These are phyloP conservation scores for Cenchrus americanus DNA, from an alignment of 176 grass and related monocot genomes.

Conservation along the genomic window DNA sequence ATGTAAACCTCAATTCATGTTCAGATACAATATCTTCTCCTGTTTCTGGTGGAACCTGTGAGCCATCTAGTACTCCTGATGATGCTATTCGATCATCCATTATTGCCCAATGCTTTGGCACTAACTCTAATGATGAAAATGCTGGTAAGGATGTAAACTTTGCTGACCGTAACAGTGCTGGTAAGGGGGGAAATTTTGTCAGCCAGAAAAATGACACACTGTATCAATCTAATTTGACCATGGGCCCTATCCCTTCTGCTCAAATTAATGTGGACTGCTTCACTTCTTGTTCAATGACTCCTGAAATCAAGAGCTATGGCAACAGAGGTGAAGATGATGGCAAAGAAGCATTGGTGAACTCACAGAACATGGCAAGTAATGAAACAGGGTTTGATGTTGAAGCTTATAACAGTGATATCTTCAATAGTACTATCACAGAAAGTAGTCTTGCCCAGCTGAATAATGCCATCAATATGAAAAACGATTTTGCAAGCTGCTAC, in stretches of 20 bases:
- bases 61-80: slow-evolving; percentile 49
- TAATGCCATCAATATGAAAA: slow-evolving; percentile 63
- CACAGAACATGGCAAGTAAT: slow-evolving; percentile 47
- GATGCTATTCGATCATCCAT: slow-evolving; percentile 50
- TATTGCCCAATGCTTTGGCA: slow-evolving; percentile 51
- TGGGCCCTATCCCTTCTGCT: slow-evolving; percentile 47
- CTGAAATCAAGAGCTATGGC: slow-evolving; percentile 59
- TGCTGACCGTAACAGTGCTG: slow-evolving; percentile 40
- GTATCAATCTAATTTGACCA: slow-evolving; percentile 52
- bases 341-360: slow-evolving; percentile 45
- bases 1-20: slow-evolving; percentile 64
- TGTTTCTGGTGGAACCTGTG: slow-evolving; percentile 55
- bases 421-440: slow-evolving; percentile 56
- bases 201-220: slow-evolving; percentile 40
- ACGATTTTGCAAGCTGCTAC: slow-evolving; percentile 62
- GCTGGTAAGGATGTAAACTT: slow-evolving; percentile 45
- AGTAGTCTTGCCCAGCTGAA: slow-evolving; percentile 62
- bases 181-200: slow-evolving; percentile 42
- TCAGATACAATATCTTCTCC: slow-evolving; percentile 55
- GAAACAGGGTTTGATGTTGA: slow-evolving; percentile 52
- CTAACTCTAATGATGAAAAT: slow-evolving; percentile 49
- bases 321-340: slow-evolving; percentile 38
- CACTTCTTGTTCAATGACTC: slow-evolving; percentile 50
- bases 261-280: slow-evolving; percentile 56
- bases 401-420: slow-evolving; percentile 62